Base-by-base conservation (phyloP, 2,329 filamentous ascomycete species). In the Monilinia polystroma region DNA sequence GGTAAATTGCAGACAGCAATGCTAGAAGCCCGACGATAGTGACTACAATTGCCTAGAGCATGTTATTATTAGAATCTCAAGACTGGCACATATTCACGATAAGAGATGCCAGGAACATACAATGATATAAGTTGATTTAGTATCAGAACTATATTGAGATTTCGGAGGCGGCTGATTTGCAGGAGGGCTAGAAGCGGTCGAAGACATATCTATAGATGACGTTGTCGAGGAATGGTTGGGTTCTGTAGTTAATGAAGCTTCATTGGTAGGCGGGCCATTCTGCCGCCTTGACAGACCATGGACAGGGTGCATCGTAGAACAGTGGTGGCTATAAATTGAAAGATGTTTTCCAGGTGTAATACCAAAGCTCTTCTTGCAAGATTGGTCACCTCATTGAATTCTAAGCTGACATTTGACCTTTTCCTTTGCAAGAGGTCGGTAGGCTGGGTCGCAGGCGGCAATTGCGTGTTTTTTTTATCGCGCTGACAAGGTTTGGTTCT, bases 11-110 rank as follows among this genome's bases (percentile, higher is more conserved):
- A 38, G 72, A 58, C 18, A 73, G 23, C 14, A 75, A 45, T 20
- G 41, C 67, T n/a, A 74, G 54, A 49, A 75, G 8, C 26, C 55
- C 69, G 16, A 68, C 54, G 23, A 74, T n/a, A 12, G 63, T 64
- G 29, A 56, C 7, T 45, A 67, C 56, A 20, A 71, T 60, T 49
- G 66, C 67, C 70, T 72, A 35, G 16, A 38, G 29, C 10, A 62
- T 49, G 38, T 53, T 2, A 26, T 38, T 11, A 51, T 60, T 45
- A 62, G 47, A 45, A 43, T 16, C 49, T 51, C 11, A 7, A 26
- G 10, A 23, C 23, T 32, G 12, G 35, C n/a, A 62, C 38, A 45
- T 26, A 1, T 35, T 29, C 26, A 62, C 12, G 6, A 56, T 20
- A 45, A 32, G 23, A 38, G 14, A 41, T 62, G 58, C 32, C 29